phyloP scores from a whole-genome alignment of 331 rosid species.

The Cucumis variabilis region DNA sequence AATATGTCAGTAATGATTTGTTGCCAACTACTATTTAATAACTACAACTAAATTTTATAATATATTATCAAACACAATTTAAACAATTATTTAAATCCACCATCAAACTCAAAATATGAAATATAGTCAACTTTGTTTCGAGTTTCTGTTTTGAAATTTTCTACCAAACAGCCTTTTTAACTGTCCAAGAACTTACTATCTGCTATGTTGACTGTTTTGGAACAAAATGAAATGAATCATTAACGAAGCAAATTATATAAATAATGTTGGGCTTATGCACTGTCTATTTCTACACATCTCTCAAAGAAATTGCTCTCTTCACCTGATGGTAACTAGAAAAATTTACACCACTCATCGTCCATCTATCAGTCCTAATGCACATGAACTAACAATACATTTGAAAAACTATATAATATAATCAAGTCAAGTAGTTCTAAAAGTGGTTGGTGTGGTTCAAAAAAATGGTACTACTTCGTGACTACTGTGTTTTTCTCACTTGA shows the following conservation, averaged over 20 bases:
- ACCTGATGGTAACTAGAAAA: not conserved
- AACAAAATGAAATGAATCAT: not conserved
- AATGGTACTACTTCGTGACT: conserved; percentile 22
- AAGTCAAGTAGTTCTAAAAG: conserved; percentile 10
- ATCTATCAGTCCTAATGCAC: conserved; percentile 23
- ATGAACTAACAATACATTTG: not conserved
- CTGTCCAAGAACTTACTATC: not conserved
- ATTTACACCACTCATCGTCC: conserved; percentile 24
- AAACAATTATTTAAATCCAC: too few species aligned
- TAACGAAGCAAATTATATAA: conserved; percentile 8
- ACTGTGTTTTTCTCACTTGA: conserved; percentile 62
- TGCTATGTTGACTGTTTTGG: not conserved
- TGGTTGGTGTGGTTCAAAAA: not conserved
- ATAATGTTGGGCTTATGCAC: conserved; percentile 12
- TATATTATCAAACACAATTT: too few species aligned
- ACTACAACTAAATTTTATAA: too few species aligned
- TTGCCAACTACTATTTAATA: too few species aligned
- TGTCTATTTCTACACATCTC: conserved; percentile 8
- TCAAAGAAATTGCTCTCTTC: conserved; percentile 19
- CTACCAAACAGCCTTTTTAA: too few species aligned
- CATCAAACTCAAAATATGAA: too few species aligned
- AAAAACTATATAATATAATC: not conserved
- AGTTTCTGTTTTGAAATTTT: too few species aligned
- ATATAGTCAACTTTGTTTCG: too few species aligned
- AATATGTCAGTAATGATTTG: too few species aligned